A percentile compares a stretch with the other conserved stretches of the same genome.
Conservation (phyloP, 1,284 basidiomycete genomes). For the Boletus semigastroideus region DNA sequence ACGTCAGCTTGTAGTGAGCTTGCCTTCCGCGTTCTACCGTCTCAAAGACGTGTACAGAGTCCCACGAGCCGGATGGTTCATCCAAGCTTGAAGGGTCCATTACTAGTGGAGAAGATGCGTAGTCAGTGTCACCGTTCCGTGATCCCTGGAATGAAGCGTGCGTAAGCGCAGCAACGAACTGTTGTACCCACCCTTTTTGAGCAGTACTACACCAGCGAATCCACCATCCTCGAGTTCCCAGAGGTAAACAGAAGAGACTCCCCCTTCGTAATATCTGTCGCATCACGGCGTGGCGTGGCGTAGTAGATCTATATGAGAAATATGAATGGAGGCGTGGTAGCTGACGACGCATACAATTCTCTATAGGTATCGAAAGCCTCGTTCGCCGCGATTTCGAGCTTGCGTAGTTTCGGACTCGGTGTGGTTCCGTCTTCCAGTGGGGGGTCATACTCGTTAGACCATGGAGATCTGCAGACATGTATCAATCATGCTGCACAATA, state of each 20-base stretch:
- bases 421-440: constrained; percentile 84
- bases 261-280: constrained; percentile 93
- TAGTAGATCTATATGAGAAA: constrained; percentile 5
- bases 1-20: constrained; percentile 96
- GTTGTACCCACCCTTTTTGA: constrained; percentile 84
- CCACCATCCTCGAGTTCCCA: constrained; percentile 97
- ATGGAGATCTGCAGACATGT: constrained; percentile 73
- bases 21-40: constrained; percentile 85
- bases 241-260: constrained; percentile 95
- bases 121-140: constrained; percentile 2
- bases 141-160: constrained; percentile 2
- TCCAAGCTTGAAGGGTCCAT: constrained; percentile 53
- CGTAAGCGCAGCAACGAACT: neutral
- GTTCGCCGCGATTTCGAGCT: constrained; percentile 92
- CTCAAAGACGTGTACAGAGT: constrained; percentile 98
- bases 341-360: constrained; percentile 71
- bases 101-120: constrained; percentile 38
- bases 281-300: neutral
- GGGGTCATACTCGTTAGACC: constrained; percentile 95
- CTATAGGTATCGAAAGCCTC: constrained; percentile 97
- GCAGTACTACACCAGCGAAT: constrained; percentile 94
- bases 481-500: constrained; percentile 1
- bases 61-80: constrained; percentile 87
- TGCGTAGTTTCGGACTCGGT: constrained; percentile 82
- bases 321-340: neutral